phyloP scores from a whole-genome alignment of 768 basidiomycete genomes.

The Lepiota venenata region DNA sequence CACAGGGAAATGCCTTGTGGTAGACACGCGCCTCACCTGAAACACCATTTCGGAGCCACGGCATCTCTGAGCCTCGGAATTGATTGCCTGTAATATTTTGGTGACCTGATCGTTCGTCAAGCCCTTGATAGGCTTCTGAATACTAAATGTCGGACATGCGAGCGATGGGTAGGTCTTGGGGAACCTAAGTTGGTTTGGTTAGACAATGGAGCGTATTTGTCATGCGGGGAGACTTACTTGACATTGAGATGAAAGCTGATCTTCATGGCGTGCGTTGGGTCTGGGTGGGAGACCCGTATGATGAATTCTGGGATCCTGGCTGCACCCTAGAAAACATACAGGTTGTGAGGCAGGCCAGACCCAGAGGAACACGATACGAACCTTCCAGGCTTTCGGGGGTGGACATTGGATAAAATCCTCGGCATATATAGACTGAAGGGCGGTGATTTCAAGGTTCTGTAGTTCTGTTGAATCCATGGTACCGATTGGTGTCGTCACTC shows the following conservation, averaged over 20 bases:
- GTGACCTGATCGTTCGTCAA: conserved; percentile 53
- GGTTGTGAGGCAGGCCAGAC: not conserved
- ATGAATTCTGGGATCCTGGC: conserved; percentile 71
- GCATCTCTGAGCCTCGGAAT: conserved; percentile 59
- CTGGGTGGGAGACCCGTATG: conserved; percentile 67
- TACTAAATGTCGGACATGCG: conserved; percentile 62
- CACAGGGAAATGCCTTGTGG: not conserved
- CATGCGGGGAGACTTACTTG: conserved; percentile 44
- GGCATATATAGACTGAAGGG: conserved; percentile 76
- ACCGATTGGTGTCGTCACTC: conserved; percentile 1
- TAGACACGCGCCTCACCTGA: conserved; percentile 41
- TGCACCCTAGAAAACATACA: conserved; percentile 47
- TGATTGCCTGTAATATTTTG: conserved; percentile 56
- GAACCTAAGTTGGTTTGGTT: conserved; percentile 41
- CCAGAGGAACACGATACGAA: conserved; percentile 23
- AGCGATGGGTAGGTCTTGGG: conserved; percentile 81
- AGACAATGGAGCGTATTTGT: not conserved
- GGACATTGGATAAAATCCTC: conserved; percentile 73
- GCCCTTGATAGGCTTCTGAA: conserved; percentile 64
- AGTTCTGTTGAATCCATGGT: conserved; percentile 72
- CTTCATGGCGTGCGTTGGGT: conserved; percentile 49
- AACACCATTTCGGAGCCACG: conserved; percentile 78
- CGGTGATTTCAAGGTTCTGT: conserved; percentile 68
- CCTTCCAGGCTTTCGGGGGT: conserved; percentile 84
- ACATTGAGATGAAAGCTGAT: conserved; percentile 66